Conservation (phyloP, 2,329 filamentous ascomycete species). For the Nothophoma quercina region DNA sequence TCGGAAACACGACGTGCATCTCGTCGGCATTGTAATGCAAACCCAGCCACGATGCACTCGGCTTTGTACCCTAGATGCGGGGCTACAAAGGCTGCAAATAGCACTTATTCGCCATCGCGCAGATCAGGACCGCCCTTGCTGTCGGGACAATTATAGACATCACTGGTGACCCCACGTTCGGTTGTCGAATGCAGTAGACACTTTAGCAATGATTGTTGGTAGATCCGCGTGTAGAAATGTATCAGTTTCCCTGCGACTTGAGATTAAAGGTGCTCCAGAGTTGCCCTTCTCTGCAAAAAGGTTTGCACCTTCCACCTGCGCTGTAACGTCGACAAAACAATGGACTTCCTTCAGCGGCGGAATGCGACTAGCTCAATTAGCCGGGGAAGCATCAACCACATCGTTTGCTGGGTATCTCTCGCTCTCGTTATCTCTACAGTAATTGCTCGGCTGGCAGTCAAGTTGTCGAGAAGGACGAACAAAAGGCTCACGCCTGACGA, state of each 20-base stretch:
- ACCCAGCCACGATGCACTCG: background rate
- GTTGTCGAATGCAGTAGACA: background rate
- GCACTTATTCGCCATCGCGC: background rate
- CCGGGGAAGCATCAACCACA: slow-evolving; percentile 27
- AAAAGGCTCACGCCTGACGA: slow-evolving; percentile 29
- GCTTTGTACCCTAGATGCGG: background rate
- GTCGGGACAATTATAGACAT: slow-evolving; percentile 11
- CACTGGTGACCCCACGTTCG: slow-evolving; percentile 3
- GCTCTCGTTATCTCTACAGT: slow-evolving; percentile 32
- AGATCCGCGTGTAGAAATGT: background rate
- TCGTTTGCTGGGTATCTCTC: slow-evolving; percentile 39
- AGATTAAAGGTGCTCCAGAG: too few relatives aligned
- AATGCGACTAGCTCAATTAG: slow-evolving; percentile 17
- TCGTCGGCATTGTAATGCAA: background rate
- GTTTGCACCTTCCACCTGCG: background rate
- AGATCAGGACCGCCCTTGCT: slow-evolving; percentile 2
- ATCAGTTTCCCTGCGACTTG: too few relatives aligned
- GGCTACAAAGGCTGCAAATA: slow-evolving; percentile 4
- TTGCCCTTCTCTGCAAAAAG: background rate
- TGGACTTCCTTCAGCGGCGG: slow-evolving; percentile 21
- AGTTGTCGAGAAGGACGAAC: slow-evolving; percentile 31
- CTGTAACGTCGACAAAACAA: slow-evolving; percentile 20
- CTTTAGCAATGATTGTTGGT: background rate
- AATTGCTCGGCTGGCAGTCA: slow-evolving; percentile 35
- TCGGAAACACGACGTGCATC: background rate